Conservation (phyloP, 108 stramenopile species). For the Nannochloropsis salina region DNA sequence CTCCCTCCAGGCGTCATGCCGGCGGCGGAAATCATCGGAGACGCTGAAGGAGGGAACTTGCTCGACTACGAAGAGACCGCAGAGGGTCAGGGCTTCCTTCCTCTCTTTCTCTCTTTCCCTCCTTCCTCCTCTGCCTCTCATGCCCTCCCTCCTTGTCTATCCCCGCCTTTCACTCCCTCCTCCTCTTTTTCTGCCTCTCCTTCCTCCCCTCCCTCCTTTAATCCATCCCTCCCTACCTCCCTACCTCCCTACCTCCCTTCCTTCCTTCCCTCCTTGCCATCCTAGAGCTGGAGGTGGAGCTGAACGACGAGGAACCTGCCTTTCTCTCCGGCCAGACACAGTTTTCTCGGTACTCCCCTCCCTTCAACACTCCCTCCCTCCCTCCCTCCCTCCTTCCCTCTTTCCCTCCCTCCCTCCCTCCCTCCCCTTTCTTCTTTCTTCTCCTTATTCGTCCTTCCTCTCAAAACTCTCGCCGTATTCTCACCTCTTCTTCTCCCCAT, state of each 20-base stretch:
- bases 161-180: background rate
- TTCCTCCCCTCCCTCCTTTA: background rate
- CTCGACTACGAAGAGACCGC: background rate
- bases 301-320: slow-evolving; percentile 69
- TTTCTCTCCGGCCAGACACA: slow-evolving; percentile 91
- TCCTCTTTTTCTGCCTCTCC: background rate
- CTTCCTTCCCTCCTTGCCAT: background rate
- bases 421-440: background rate
- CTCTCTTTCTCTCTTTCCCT: background rate
- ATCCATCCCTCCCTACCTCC: background rate
- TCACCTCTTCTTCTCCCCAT: too few species aligned
- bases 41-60: too few species aligned
- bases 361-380: background rate
- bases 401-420: background rate
- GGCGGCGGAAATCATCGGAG: background rate
- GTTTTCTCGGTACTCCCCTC: too few species aligned
- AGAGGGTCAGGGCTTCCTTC: background rate
- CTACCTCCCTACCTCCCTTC: background rate
- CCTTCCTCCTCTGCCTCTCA: background rate
- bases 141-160: background rate
- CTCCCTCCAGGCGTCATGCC: background rate
- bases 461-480: background rate
- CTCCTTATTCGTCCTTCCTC: background rate
- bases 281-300: slow-evolving; percentile 33
- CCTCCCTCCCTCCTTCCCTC: slow-evolving; percentile 52